Percentiles rank a stretch among this genome's conserved stretches.
phyloP scores from a whole-genome alignment of 208 protist genomes.

The Trypanosoma vivax region DNA sequence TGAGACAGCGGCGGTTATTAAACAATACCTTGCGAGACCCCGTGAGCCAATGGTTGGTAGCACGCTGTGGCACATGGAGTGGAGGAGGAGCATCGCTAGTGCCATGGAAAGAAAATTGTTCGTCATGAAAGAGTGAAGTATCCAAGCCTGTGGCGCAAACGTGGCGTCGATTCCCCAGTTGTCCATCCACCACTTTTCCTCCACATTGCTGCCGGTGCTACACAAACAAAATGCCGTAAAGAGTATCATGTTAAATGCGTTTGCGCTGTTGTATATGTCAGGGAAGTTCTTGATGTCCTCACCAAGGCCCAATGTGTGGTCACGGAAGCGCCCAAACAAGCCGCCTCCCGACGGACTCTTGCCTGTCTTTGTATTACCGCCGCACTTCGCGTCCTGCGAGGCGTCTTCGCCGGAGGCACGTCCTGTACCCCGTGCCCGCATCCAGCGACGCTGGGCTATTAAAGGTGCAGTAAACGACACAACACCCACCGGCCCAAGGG shows the following conservation, averaged over 20 bases:
- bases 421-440: slow-evolving; percentile 19
- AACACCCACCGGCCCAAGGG: too few relatives aligned
- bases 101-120: slow-evolving; percentile 89
- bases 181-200: slow-evolving; percentile 79
- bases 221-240: slow-evolving; percentile 88
- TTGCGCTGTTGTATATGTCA: slow-evolving; percentile 89
- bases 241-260: slow-evolving; percentile 80
- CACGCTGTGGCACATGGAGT: slow-evolving; percentile 76
- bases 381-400: too few relatives aligned
- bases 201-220: slow-evolving; percentile 77
- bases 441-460: slow-evolving; percentile 13
- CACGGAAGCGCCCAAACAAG: too few relatives aligned
- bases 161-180: slow-evolving; percentile 70
- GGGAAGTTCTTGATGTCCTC: slow-evolving; percentile 73
- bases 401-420: slow-evolving; percentile 2
- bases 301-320: slow-evolving; percentile 55
- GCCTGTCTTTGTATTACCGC: slow-evolving; percentile 7
- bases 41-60: slow-evolving; percentile 61
- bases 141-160: slow-evolving; percentile 67
- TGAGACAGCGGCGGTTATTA: slow-evolving; percentile 55
- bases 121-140: slow-evolving; percentile 79
- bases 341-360: too few relatives aligned
- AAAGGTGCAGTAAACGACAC: slow-evolving; percentile 5
- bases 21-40: slow-evolving; percentile 54
- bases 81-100: slow-evolving; percentile 86